These are phyloP conservation scores for Leishmania aethiopica DNA, from an alignment of 208 protist species.

Conservation along the genomic window DNA sequence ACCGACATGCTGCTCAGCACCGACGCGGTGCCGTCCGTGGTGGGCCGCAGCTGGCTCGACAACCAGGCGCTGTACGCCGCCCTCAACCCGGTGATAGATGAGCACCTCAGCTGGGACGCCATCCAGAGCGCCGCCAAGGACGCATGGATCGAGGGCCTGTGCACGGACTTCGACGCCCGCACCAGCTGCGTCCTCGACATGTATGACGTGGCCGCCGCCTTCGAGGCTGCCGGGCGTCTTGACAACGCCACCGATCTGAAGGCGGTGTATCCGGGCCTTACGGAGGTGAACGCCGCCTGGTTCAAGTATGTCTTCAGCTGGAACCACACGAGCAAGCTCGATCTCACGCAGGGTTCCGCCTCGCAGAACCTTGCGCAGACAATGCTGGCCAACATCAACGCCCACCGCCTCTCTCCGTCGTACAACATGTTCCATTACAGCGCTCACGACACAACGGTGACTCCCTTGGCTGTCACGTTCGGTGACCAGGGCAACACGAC, in stretches of 20 bases:
- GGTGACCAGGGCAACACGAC: conserved; percentile 45
- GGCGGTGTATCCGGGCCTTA: conserved; percentile 21
- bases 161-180: conserved; percentile 35
- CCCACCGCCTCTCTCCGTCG: conserved; percentile 7
- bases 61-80: conserved; percentile 12
- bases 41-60: conserved; percentile 31
- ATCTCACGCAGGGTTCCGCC: conserved; percentile 31
- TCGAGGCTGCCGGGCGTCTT: conserved; percentile 33
- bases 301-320: conserved; percentile 39
- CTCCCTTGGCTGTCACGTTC: conserved; percentile 49
- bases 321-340: conserved; percentile 28
- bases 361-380: conserved; percentile 38
- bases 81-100: conserved; percentile 33
- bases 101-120: conserved; percentile 46
- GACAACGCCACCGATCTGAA: conserved; percentile 29
- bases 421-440: conserved; percentile 73
- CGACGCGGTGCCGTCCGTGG: conserved; percentile 35
- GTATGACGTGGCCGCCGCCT: conserved; percentile 56
- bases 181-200: conserved; percentile 34
- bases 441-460: conserved; percentile 57
- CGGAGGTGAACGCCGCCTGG: conserved; percentile 20
- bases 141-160: conserved; percentile 37
- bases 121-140: conserved; percentile 45
- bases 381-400: conserved; percentile 38
- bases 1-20: conserved; percentile 53